These are phyloP conservation scores for Chondrus crispus DNA, from an alignment of 23 red algal species.

Conservation along the genomic window DNA sequence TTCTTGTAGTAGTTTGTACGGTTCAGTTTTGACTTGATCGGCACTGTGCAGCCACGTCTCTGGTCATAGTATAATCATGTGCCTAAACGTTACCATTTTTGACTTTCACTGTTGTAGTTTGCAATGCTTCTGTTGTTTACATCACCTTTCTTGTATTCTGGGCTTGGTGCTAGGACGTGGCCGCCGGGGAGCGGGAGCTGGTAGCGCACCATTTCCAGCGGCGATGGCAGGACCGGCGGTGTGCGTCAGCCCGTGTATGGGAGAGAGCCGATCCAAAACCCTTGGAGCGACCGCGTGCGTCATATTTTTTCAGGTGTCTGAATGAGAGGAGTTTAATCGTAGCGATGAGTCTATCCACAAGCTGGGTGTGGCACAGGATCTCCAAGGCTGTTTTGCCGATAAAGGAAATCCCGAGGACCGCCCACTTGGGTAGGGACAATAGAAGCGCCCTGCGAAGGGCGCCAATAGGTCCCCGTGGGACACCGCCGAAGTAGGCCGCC, in stretches of 20 bases:
- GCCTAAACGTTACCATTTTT: too few relatives aligned
- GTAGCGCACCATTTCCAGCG: not conserved
- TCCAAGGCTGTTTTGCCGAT: not conserved
- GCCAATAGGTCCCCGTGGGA: not conserved
- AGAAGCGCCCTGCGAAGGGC: not conserved
- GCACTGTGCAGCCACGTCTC: too few relatives aligned
- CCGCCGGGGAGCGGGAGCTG: not conserved
- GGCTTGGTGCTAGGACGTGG: not conserved
- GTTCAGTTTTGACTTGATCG: too few relatives aligned
- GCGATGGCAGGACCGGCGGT: not conserved
- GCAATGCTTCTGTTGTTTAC: too few relatives aligned
- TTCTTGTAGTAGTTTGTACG: too few relatives aligned
- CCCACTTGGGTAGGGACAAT: slow-evolving; percentile 1
- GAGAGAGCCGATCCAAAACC: too few relatives aligned
- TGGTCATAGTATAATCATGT: too few relatives aligned
- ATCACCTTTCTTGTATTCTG: too few relatives aligned
- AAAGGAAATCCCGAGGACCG: not conserved
- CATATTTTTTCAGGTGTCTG: not conserved
- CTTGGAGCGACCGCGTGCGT: not conserved
- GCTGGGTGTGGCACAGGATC: not conserved
- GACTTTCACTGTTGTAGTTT: too few relatives aligned
- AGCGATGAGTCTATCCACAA: not conserved
- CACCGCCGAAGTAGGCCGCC: slow-evolving; percentile 20
- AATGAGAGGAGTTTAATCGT: slow-evolving; percentile 14
- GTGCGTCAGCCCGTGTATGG: not conserved